Conservation (phyloP, 345 rosid species). For the Triadica sebifera region DNA sequence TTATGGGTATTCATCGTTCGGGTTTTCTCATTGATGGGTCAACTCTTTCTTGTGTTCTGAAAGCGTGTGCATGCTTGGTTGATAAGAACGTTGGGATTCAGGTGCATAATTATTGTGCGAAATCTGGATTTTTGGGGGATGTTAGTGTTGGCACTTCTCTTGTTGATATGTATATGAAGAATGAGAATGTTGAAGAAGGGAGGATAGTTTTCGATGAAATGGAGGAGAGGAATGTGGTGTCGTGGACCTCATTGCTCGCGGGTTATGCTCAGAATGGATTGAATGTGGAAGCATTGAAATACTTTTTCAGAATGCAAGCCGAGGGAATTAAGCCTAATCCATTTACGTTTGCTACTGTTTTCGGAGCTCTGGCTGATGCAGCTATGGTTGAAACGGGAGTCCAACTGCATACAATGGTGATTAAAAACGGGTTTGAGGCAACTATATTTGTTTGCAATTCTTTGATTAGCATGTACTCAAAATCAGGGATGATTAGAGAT, state of each 20-base stretch:
- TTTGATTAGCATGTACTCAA: constrained; percentile 66
- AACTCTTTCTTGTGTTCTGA: constrained; percentile 61
- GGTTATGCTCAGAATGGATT: constrained; percentile 56
- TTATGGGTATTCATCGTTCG: constrained; percentile 43
- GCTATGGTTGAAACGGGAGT: constrained; percentile 48
- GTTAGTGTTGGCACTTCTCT: constrained; percentile 79
- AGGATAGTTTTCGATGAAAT: constrained; percentile 59
- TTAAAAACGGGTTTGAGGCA: constrained; percentile 58
- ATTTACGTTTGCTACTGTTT: constrained; percentile 59
- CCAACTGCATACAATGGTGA: constrained; percentile 53
- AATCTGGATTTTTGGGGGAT: constrained; percentile 56
- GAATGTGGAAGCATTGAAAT: constrained; percentile 41
- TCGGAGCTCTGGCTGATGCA: constrained; percentile 61
- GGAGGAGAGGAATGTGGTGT: constrained; percentile 67
- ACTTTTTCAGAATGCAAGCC: constrained; percentile 52
- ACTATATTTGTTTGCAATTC: constrained; percentile 55
- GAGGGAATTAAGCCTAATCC: constrained; percentile 65
- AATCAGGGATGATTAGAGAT: constrained; percentile 50
- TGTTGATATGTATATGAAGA: constrained; percentile 74
- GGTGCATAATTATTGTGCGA: constrained; percentile 55
- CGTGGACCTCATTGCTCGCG: constrained; percentile 80
- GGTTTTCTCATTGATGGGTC: constrained; percentile 53
- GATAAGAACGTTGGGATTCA: constrained; percentile 55
- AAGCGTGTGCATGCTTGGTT: constrained; percentile 54
- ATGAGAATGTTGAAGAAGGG: constrained; percentile 47